Conservation (phyloP, 179 eudicot species). For the Silene noctiflora region DNA sequence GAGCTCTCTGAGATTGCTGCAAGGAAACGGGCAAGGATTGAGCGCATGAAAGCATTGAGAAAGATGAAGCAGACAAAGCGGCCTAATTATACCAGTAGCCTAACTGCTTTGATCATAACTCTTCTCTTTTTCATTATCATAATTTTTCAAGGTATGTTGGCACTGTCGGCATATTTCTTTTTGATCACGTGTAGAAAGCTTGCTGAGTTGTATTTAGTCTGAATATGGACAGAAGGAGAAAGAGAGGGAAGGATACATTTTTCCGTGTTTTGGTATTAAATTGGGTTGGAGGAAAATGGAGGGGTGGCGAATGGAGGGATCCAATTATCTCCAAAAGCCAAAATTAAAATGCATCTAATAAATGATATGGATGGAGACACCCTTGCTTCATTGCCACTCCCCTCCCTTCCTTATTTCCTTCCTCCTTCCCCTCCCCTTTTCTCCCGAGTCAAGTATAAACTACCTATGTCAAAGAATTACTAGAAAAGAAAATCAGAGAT, state of each 20-base stretch:
- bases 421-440: too few relatives aligned
- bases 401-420: too few relatives aligned
- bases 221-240: background rate
- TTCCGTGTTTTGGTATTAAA: too few relatives aligned
- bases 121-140: constrained; percentile 39
- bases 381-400: too few relatives aligned
- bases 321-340: too few relatives aligned
- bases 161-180: background rate
- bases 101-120: constrained; percentile 39
- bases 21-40: constrained; percentile 43
- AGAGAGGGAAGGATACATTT: too few relatives aligned
- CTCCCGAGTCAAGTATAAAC: background rate
- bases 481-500: background rate
- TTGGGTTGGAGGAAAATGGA: too few relatives aligned
- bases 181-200: background rate
- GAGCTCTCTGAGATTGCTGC: constrained; percentile 50
- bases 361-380: too few relatives aligned
- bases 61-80: constrained; percentile 43
- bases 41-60: constrained; percentile 38
- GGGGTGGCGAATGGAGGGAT: too few relatives aligned
- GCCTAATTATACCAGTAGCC: constrained; percentile 30
- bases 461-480: background rate
- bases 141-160: constrained; percentile 39
- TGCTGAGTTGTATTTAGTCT: background rate
- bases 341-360: too few relatives aligned